Evolutionary conservation across 1,284 basidiomycete species (phyloP).

Genomic region (Tylopilus sp.): DNA sequence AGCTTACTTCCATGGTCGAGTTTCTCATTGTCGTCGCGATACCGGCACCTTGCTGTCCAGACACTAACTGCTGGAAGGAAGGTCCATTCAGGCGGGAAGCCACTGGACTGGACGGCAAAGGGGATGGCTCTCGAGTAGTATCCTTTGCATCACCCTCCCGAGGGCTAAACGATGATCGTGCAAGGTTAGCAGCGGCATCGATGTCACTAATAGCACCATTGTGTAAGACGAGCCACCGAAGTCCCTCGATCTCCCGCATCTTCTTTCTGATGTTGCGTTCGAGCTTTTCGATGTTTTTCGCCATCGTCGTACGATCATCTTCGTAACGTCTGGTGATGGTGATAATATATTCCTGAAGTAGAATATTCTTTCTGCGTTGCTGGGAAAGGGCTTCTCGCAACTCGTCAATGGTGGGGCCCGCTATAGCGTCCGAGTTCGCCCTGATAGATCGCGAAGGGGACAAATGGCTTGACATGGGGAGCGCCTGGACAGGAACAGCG

Average conservation of each 20-base stretch:
- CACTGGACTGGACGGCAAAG: constrained; percentile 4
- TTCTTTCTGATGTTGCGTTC: constrained; percentile 41
- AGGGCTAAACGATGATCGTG: constrained; percentile 31
- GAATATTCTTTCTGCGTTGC: constrained; percentile 35
- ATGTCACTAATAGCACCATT: constrained; percentile 33
- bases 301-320: constrained; percentile 40
- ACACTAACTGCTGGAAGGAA: constrained; percentile 5
- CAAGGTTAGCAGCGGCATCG: constrained; percentile 33
- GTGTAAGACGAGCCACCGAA: constrained; percentile 48
- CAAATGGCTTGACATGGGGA: constrained; percentile 11
- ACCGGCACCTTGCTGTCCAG: constrained; percentile 5
- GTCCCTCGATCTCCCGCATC: constrained; percentile 46
- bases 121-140: neutral
- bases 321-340: constrained; percentile 42
- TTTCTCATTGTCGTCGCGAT: constrained; percentile 4
- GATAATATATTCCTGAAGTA: constrained; percentile 39
- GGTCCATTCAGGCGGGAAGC: neutral
- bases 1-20: constrained; percentile 9
- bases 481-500: constrained; percentile 12
- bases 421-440: constrained; percentile 8
- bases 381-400: constrained; percentile 33
- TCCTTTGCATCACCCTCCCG: constrained; percentile 23
- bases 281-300: constrained; percentile 40
- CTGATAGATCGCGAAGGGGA: constrained; percentile 12
- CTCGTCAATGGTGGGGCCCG: constrained; percentile 26